phyloP scores from a whole-genome alignment of 768 basidiomycete genomes.

The Termitomyces sp. region DNA sequence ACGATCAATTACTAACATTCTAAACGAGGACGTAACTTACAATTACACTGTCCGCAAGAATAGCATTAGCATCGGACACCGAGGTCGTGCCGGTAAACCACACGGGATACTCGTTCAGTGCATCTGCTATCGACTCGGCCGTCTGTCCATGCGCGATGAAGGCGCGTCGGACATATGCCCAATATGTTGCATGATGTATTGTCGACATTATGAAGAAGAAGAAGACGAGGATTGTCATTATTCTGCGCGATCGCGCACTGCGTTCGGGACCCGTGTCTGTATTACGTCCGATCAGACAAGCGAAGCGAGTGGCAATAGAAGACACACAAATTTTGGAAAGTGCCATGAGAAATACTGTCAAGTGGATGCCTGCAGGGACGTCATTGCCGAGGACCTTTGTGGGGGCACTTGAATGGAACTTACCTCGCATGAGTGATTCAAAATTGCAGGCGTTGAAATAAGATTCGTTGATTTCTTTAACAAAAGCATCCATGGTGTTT shows the following conservation, averaged over 20 bases:
- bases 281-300: neutral
- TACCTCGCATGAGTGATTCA: slow-evolving; percentile 16
- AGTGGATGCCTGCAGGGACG: slow-evolving; percentile 9
- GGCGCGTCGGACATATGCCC: slow-evolving; percentile 14
- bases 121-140: slow-evolving; percentile 8
- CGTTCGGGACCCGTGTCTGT: slow-evolving; percentile 12
- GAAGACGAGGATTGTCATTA: slow-evolving; percentile 13
- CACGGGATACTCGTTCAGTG: slow-evolving; percentile 10
- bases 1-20: too few species aligned
- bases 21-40: neutral
- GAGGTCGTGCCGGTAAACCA: slow-evolving; percentile 12
- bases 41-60: slow-evolving; percentile 13
- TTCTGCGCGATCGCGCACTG: slow-evolving; percentile 4
- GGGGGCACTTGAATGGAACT: neutral
- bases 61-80: slow-evolving; percentile 12
- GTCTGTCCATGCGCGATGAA: slow-evolving; percentile 13
- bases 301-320: neutral
- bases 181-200: slow-evolving; percentile 12
- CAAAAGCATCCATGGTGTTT: slow-evolving; percentile 1
- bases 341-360: slow-evolving; percentile 10
- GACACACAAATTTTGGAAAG: slow-evolving; percentile 12
- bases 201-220: slow-evolving; percentile 15
- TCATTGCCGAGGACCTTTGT: neutral
- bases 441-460: slow-evolving; percentile 16
- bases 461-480: slow-evolving; percentile 13